Conservation (phyloP, 768 basidiomycete genomes). For the Trametes cingulata region DNA sequence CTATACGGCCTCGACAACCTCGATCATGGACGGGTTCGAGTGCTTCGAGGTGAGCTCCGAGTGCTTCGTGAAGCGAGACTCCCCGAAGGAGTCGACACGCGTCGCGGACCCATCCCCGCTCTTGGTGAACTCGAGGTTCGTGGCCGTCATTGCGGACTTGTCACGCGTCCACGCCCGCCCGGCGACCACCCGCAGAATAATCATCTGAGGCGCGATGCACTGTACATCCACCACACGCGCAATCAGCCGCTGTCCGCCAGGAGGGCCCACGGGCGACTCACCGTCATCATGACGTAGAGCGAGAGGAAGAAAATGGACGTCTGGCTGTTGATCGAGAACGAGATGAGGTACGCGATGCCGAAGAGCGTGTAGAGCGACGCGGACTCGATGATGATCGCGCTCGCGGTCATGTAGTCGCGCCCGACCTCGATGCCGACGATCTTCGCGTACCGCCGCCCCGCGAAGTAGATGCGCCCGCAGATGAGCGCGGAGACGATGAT, state of each 20-base stretch:
- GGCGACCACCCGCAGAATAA: conserved; percentile 20
- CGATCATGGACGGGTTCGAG: too few species aligned
- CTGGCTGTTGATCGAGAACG: conserved; percentile 33
- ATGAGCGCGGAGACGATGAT: conserved; percentile 16
- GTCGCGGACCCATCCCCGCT: neutral
- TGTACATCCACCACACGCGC: neutral
- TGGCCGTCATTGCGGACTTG: conserved; percentile 2
- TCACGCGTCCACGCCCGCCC: conserved; percentile 21
- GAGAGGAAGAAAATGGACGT: conserved; percentile 39
- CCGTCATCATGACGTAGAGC: conserved; percentile 42
- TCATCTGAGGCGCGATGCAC: conserved; percentile 20
- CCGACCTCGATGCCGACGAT: conserved; percentile 3
- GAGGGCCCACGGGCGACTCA: conserved; percentile 23
- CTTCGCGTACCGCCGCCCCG: neutral
- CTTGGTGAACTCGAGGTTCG: conserved; percentile 16
- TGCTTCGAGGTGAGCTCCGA: too few species aligned
- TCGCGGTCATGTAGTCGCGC: conserved; percentile 32
- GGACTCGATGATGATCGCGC: conserved; percentile 38
- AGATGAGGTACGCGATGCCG: conserved; percentile 38
- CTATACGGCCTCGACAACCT: too few species aligned
- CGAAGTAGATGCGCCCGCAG: conserved; percentile 12
- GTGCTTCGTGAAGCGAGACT: too few species aligned
- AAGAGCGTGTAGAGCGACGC: conserved; percentile 38
- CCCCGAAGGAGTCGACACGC: neutral
- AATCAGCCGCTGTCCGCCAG: too few species aligned